These are phyloP conservation scores for Nadsonia commutata DNA, from an alignment of 1,139 yeast genomes.

Conservation along the genomic window DNA sequence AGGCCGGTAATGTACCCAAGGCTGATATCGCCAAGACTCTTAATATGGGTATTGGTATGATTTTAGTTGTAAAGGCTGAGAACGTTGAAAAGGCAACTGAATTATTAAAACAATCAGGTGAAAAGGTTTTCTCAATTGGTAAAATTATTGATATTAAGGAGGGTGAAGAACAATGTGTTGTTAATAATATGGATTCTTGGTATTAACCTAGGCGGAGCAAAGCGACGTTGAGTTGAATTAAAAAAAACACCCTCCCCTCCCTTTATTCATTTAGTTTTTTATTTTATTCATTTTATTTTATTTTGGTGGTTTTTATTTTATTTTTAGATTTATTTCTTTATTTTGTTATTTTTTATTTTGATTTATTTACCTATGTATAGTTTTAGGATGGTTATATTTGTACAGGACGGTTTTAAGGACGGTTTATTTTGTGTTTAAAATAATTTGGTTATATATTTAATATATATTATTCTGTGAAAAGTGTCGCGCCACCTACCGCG, in stretches of 20 bases:
- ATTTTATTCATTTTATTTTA: too few relatives aligned
- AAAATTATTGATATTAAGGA: conserved; percentile 39
- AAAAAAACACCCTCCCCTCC: too few relatives aligned
- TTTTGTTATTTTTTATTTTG: neutral
- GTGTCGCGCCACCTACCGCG: too few relatives aligned
- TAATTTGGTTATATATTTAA: neutral
- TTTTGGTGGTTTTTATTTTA: neutral
- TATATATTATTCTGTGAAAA: too few relatives aligned
- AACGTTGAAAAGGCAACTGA: conserved; percentile 45
- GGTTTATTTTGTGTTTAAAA: too few relatives aligned
- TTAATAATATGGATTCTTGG: conserved; percentile 45
- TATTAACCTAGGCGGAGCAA: too few relatives aligned
- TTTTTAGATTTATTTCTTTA: neutral
- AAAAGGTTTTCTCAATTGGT: conserved; percentile 71
- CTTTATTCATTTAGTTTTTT: too few relatives aligned
- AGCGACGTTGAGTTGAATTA: neutral
- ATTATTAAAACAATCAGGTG: conserved; percentile 50
- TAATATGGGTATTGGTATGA: conserved; percentile 97
- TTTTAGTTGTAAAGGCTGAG: conserved; percentile 51
- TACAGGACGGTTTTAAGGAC: neutral
- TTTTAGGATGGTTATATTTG: neutral
- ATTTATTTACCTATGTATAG: neutral
- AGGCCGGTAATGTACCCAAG: conserved; percentile 78
- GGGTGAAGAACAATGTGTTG: conserved; percentile 47
- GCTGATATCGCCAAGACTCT: conserved; percentile 78